phyloP scores from a whole-genome alignment of 192 early-diverging fungal genomes.

The Gamsiella multidivaricata region DNA sequence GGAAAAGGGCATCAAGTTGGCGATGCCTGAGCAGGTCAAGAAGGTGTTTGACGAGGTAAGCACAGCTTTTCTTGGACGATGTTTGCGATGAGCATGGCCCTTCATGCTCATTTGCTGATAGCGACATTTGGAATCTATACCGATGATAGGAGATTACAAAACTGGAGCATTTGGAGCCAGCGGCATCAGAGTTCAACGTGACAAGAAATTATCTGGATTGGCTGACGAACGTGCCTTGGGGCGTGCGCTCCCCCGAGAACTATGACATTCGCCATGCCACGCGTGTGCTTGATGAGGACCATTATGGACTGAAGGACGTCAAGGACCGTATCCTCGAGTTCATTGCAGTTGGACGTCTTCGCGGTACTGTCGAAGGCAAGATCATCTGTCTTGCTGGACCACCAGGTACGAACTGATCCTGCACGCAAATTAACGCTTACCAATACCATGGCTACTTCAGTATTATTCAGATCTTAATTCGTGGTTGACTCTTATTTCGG shows the following conservation, averaged over 20 bases:
- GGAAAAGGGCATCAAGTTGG: constrained; percentile 82
- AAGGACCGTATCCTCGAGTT: constrained; percentile 99
- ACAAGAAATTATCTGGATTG: constrained; percentile 99
- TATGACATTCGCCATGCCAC: constrained; percentile 91
- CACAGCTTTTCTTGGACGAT: neutral
- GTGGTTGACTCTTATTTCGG: neutral
- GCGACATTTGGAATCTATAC: no score
- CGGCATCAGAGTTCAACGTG: constrained; percentile 98
- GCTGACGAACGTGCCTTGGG: constrained; percentile 98
- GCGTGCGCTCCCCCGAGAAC: constrained; percentile 89
- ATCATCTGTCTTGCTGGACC: constrained; percentile 98
- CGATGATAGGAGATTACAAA: constrained; percentile 94
- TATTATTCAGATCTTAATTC: no score
- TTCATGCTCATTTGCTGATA: no score
- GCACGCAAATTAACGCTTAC: neutral
- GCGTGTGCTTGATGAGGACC: constrained; percentile 95
- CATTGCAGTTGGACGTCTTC: constrained; percentile 96
- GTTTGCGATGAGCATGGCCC: no score
- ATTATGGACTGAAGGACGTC: constrained; percentile 99
- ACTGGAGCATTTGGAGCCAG: constrained; percentile 91
- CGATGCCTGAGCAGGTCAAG: constrained; percentile 90
- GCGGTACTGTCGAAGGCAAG: constrained; percentile 97
- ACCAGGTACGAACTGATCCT: constrained; percentile 67
- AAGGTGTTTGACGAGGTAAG: constrained; percentile 94
- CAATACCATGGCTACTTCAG: neutral